phyloP scores from a whole-genome alignment of 1,284 basidiomycete genomes.

The Boletus smithii region DNA sequence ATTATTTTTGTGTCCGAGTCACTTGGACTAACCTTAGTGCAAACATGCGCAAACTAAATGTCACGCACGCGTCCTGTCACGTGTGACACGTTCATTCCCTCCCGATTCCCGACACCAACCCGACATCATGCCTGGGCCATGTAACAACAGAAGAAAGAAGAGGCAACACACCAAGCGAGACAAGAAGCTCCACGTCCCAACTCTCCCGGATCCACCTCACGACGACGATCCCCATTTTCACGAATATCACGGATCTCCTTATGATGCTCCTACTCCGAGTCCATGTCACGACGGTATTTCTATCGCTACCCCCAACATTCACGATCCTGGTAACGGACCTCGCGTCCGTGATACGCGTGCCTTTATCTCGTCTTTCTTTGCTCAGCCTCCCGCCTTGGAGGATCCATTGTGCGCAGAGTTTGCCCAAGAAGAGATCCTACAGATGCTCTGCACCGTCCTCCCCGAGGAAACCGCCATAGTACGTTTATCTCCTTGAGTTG shows the following conservation, averaged over 20 bases:
- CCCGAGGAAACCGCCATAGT: conserved; percentile 71
- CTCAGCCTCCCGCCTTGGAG: conserved; percentile 56
- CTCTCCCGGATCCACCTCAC: neutral
- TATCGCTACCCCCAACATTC: conserved; percentile 51
- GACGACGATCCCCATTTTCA: conserved; percentile 2
- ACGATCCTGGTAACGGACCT: conserved; percentile 73
- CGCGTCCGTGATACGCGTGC: conserved; percentile 59
- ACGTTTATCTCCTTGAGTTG: conserved; percentile 22
- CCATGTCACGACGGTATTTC: conserved; percentile 19
- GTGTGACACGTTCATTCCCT: conserved; percentile 24
- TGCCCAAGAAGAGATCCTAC: conserved; percentile 63
- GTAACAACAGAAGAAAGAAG: conserved; percentile 43
- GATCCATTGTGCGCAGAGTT: conserved; percentile 69
- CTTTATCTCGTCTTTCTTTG: conserved; percentile 63
- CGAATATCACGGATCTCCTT: neutral
- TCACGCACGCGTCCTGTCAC: conserved; percentile 34
- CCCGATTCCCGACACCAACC: neutral
- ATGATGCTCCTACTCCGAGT: conserved; percentile 1
- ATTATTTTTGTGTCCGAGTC: neutral
- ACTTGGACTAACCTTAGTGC: neutral
- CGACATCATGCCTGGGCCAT: conserved; percentile 48
- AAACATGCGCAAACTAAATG: conserved; percentile 25
- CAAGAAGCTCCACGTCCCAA: conserved; percentile 23
- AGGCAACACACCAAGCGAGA: conserved; percentile 36
- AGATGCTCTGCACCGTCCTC: conserved; percentile 65